These are phyloP conservation scores for Trichoderma semiorbis DNA, from an alignment of 2,329 filamentous ascomycete genomes.

Conservation along the genomic window DNA sequence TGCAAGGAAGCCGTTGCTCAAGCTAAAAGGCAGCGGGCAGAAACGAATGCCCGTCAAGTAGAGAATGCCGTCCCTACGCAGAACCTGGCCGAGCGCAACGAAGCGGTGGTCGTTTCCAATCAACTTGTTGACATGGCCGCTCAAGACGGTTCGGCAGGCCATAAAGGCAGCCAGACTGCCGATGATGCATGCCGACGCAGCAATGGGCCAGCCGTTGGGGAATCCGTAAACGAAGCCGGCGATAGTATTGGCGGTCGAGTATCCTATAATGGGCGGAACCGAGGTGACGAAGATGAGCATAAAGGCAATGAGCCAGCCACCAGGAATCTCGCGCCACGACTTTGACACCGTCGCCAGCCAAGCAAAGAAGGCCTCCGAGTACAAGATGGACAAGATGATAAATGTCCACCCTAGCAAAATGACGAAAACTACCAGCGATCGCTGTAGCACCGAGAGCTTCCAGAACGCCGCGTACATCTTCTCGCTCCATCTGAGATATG, in stretches of 20 bases:
- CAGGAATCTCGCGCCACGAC: conserved; percentile 69
- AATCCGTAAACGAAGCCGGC: conserved; percentile 56
- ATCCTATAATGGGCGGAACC: conserved; percentile 85
- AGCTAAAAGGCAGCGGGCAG: conserved; percentile 86
- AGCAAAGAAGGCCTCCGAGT: conserved; percentile 75
- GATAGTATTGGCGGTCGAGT: conserved; percentile 65
- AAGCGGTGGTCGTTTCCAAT: conserved; percentile 84
- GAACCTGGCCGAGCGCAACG: conserved; percentile 78
- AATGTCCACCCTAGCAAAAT: conserved; percentile 51
- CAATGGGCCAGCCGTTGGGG: conserved; percentile 73
- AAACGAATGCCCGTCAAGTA: conserved; percentile 88
- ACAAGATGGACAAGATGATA: conserved; percentile 67
- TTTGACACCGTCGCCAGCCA: conserved; percentile 69
- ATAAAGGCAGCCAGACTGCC: conserved; percentile 80
- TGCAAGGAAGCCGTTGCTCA: conserved; percentile 90
- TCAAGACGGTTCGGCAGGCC: conserved; percentile 74
- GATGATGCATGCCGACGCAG: conserved; percentile 70
- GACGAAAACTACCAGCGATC: conserved; percentile 50
- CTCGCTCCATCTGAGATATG: conserved; percentile 39
- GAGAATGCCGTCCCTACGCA: conserved; percentile 86
- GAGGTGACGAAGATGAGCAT: conserved; percentile 69
- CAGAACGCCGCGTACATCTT: conserved; percentile 49
- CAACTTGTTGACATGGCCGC: conserved; percentile 72
- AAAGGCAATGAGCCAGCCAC: conserved; percentile 76
- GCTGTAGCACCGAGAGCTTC: conserved; percentile 58